phyloP scores from a whole-genome alignment of 257 asterid genomes.

The Nicotiana tomentosiformis region DNA sequence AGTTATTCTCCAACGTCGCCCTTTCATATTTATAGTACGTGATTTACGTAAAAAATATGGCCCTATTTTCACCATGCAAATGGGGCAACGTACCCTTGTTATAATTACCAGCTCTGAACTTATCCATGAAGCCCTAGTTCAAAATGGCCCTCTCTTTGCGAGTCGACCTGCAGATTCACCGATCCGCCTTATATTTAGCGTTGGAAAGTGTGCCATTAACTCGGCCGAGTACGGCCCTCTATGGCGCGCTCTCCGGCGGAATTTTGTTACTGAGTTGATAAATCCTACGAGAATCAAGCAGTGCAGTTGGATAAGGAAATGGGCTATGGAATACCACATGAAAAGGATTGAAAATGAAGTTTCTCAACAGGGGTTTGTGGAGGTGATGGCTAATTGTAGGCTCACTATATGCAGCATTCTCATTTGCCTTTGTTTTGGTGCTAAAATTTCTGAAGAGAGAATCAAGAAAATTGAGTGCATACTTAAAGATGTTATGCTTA shows the following conservation, averaged over 20 bases:
- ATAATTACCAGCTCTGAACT: slow-evolving; percentile 71
- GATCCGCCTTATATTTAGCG: slow-evolving; percentile 76
- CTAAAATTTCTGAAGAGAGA: slow-evolving; percentile 51
- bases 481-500: slow-evolving; percentile 80
- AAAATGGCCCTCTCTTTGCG: slow-evolving; percentile 64
- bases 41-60: slow-evolving; percentile 78
- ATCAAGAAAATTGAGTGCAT: slow-evolving; percentile 53
- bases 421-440: slow-evolving; percentile 82
- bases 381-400: slow-evolving; percentile 80
- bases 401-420: slow-evolving; percentile 76
- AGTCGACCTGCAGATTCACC: slow-evolving; percentile 97
- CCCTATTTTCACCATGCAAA: slow-evolving; percentile 90
- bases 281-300: slow-evolving; percentile 77
- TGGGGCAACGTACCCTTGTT: slow-evolving; percentile 86
- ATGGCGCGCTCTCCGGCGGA: slow-evolving; percentile 90
- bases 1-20: slow-evolving; percentile 73
- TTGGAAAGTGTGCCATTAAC: slow-evolving; percentile 92
- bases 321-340: slow-evolving; percentile 79
- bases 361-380: slow-evolving; percentile 48
- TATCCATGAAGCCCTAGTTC: slow-evolving; percentile 84
- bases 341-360: slow-evolving; percentile 44
- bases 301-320: slow-evolving; percentile 78
- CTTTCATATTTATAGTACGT: slow-evolving; percentile 60
- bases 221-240: slow-evolving; percentile 89
- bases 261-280: slow-evolving; percentile 87